Evolutionary conservation across 495 filamentous ascomycete genomes (phyloP).

Genomic region (Lentithecium fluviatile): DNA sequence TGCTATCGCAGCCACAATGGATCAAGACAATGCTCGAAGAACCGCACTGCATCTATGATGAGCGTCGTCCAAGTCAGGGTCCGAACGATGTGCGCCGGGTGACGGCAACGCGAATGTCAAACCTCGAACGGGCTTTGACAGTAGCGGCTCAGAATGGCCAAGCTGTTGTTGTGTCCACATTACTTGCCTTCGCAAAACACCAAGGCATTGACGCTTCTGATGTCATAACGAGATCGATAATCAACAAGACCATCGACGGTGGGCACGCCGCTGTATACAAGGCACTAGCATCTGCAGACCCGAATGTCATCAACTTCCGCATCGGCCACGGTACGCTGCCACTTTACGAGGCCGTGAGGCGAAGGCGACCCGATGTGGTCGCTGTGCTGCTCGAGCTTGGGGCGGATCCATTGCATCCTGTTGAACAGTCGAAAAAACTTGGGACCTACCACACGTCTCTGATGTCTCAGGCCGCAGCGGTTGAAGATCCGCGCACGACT

Average conservation of each 20-base stretch:
- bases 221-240: background rate
- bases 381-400: constrained; percentile 1
- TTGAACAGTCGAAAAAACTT: background rate
- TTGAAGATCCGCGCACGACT: background rate
- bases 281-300: constrained; percentile 1
- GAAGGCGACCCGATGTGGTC: background rate
- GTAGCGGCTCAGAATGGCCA: constrained; percentile 1
- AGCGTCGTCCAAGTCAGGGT: background rate
- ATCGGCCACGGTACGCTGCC: background rate
- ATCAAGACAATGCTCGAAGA: constrained; percentile 7
- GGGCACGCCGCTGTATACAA: background rate
- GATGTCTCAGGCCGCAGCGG: background rate
- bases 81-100: background rate
- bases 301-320: constrained; percentile 1
- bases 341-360: background rate
- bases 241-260: background rate
- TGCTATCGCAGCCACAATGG: constrained; percentile 1
- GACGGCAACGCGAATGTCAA: constrained; percentile 1
- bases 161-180: background rate
- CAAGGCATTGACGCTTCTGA: background rate
- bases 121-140: background rate
- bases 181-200: constrained; percentile 2
- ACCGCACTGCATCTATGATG: background rate
- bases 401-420: background rate
- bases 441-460: constrained; percentile 1